Evolutionary conservation across 179 eudicot genomes (phyloP), one percentile per base, ranked within the genome.

Genomic region (Actinidia polygama): DNA sequence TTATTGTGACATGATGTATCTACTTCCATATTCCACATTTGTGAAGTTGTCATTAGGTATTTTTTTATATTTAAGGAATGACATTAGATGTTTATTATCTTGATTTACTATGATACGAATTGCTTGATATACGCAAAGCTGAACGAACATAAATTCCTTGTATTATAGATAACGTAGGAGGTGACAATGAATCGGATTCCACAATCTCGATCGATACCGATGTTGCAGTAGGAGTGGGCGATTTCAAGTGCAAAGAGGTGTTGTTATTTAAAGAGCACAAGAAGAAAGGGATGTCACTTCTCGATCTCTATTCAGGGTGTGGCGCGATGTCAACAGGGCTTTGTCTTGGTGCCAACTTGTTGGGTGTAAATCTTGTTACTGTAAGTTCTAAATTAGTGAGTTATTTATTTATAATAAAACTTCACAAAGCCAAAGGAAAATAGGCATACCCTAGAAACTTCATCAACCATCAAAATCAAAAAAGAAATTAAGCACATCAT

Each of bases 251-350:
- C 19, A 59, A 61, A 9, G 84, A 80, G 12, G 84, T 77, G 59
- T 64, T 84, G 9, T 49, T 75, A 63, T 21, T 12, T 59, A 66
- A 69, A 15, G 70, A 26, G 76, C 5, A 23, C 19, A 79, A 54
- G 12, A 61, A 78, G 10, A 18, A 70, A 21, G 92, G 87, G 50
- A 84, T 85, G 90, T 87, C 73, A 3, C 40, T 94, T 7, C 47
- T 95, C 44, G 98, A 95, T 69, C 85, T 94, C 0, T 94, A 94
- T 12, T 82, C 89, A 58, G 99, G 98, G 0, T 95, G 99, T 85
- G 99, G 99, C 0, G 99, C 93, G 2, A 95, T 95, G 99, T 95
- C 99, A 1, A 94, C 99, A 0, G 99, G 98, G 7, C 86, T 95
- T 14, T 93, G 97, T 84, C 85, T 93, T 3, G 99, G 99, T 15